These are phyloP conservation scores for Heliosperma pusillum DNA, from an alignment of 148 eudicot genomes.

Conservation along the genomic window DNA sequence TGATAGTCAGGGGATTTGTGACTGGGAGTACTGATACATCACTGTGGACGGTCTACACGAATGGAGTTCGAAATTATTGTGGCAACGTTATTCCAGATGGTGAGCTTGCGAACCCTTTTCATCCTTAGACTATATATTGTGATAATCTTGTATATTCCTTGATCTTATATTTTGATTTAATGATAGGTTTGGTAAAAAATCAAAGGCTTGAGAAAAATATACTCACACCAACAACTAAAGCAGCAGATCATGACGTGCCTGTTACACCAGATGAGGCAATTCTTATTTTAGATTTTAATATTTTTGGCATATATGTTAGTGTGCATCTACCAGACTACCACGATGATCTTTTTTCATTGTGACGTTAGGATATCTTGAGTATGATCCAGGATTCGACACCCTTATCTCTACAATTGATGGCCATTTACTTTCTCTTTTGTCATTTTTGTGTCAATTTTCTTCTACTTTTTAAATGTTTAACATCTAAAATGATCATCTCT, in stretches of 20 bases:
- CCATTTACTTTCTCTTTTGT: too few species aligned
- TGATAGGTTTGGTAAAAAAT: constrained; percentile 77
- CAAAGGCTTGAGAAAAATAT: constrained; percentile 72
- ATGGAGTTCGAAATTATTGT: constrained; percentile 81
- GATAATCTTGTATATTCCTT: neutral
- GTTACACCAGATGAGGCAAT: constrained; percentile 80
- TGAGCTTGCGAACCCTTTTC: constrained; percentile 27
- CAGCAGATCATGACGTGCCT: constrained; percentile 97
- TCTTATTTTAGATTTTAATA: neutral
- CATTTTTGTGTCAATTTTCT: too few species aligned
- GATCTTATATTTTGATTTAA: constrained; percentile 12
- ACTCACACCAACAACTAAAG: constrained; percentile 96
- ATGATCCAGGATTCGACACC: too few species aligned
- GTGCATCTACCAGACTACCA: neutral
- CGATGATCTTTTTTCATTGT: neutral
- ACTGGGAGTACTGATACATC: constrained; percentile 99
- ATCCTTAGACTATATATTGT: neutral
- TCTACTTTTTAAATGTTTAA: too few species aligned
- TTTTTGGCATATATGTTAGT: neutral
- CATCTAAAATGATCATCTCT: too few species aligned
- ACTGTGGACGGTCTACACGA: constrained; percentile 91
- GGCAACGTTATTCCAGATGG: constrained; percentile 92
- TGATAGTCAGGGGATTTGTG: constrained; percentile 85
- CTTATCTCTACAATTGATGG: too few species aligned
- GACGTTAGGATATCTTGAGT: too few species aligned